These are phyloP conservation scores for Goffeauzyma gilvescens DNA, from an alignment of 768 basidiomycete genomes.

Conservation along the genomic window DNA sequence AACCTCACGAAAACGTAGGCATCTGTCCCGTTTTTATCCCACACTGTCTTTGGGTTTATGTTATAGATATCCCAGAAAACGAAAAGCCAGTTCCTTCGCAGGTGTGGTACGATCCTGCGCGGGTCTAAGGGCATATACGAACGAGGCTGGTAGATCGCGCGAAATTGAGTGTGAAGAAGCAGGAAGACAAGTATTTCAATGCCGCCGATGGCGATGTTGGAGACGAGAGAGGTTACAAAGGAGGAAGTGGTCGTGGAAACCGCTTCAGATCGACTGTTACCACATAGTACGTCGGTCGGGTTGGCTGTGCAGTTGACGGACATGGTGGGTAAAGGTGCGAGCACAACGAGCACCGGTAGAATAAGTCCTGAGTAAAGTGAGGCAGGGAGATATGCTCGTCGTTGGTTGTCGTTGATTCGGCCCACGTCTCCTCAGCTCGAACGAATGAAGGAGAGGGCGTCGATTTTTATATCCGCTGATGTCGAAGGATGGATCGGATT, in stretches of 20 bases:
- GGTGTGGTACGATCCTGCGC: conserved; percentile 27
- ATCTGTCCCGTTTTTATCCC: conserved; percentile 40
- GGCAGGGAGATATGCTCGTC: too few relatives aligned
- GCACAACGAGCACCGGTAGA: too few relatives aligned
- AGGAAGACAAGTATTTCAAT: conserved; percentile 59
- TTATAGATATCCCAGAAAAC: conserved; percentile 35
- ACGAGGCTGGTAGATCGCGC: conserved; percentile 61
- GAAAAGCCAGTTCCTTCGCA: conserved; percentile 13
- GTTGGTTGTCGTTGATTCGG: too few relatives aligned
- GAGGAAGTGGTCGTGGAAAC: conserved; percentile 47
- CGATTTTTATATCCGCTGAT: too few relatives aligned
- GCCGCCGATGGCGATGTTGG: conserved; percentile 44
- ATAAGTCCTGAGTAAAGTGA: too few relatives aligned
- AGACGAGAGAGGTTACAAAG: conserved; percentile 65
- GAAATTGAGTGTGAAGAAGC: conserved; percentile 66
- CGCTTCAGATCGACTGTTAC: too few relatives aligned
- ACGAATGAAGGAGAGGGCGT: too few relatives aligned
- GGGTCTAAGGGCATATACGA: conserved; percentile 48
- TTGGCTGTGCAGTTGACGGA: too few relatives aligned
- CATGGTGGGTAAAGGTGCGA: too few relatives aligned
- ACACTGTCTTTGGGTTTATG: conserved; percentile 35
- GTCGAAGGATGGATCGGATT: too few relatives aligned
- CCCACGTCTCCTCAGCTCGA: too few relatives aligned
- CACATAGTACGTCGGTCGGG: too few relatives aligned
- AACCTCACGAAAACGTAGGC: conserved; percentile 88